Evolutionary conservation across 257 asterid species (phyloP), one percentile per base, ranked within the genome.

Genomic region (Paraleonurus japonicus): DNA sequence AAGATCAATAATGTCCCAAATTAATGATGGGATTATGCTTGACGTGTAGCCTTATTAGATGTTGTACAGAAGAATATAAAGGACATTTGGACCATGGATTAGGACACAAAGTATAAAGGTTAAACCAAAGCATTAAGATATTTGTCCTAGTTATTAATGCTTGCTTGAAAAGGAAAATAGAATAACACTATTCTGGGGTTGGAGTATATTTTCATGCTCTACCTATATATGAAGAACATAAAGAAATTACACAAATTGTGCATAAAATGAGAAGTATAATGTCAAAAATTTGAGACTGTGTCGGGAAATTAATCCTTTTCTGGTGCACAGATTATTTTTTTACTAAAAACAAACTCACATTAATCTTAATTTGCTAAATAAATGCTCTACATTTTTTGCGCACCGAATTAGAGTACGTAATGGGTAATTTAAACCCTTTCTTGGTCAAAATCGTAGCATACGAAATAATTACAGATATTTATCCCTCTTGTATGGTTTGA

Each of bases 1-100:
- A 81, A 81, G 81, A 76, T 20, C 75, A 81, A 79, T 83, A 20
- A 80, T 77, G 61, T 22, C 70, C 58, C 58, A 75, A 67, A 60
- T 26, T 60, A 60, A 69, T 82, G 57, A 79, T 87, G 80, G 55
- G 74, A 73, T 82, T 69, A 62, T 67, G 35, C 76, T 67, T 74
- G 6, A 78, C 80, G 83, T 64, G 71, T 67, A 78, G 55, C 72
- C 81, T 33, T 37, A 67, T 67, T 69, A 59, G 19, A 24, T 9
- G 67, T 51, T 63, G 43, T 26, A 43, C 12, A 62, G 32, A 76
- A 63, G 60, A 67, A 72, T 72, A 48, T 63, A 11, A 8, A 30
- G 2, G 27, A 51, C 61, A 37, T 51, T 45, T 69, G 6, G 30
- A 16, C 16, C 0, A 22, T 41, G 37, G 76, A 78, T 54, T 62